Evolutionary conservation across 345 rosid species (phyloP).

Genomic region (Bruguiera sexangula): DNA sequence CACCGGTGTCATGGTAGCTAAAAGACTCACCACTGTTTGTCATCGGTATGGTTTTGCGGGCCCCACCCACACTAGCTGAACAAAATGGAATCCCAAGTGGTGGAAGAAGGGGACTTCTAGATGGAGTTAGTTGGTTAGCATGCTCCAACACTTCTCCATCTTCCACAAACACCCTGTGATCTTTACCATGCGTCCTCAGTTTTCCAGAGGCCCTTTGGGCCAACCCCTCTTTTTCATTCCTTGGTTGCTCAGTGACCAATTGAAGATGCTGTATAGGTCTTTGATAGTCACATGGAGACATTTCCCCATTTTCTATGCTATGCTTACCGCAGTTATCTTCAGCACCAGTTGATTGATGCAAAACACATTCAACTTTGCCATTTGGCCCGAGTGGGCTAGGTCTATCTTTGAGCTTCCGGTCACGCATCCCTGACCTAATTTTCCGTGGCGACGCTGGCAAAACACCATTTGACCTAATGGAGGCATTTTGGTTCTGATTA

Average conservation of each 20-base stretch:
- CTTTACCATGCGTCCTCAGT: slow-evolving; percentile 35
- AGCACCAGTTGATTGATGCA: slow-evolving; percentile 46
- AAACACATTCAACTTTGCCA: slow-evolving; percentile 64
- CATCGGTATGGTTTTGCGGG: slow-evolving; percentile 48
- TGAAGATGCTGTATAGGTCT: slow-evolving; percentile 53
- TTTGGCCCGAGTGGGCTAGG: slow-evolving; percentile 80
- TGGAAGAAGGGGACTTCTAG: slow-evolving; percentile 53
- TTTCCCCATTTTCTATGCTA: slow-evolving; percentile 57
- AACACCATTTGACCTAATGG: slow-evolving; percentile 77
- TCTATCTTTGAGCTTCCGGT: slow-evolving; percentile 64
- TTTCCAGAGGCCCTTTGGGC: slow-evolving; percentile 38
- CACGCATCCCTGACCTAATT: slow-evolving; percentile 62
- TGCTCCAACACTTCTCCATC: slow-evolving; percentile 58
- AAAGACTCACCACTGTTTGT: slow-evolving; percentile 34
- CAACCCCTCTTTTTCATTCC: slow-evolving; percentile 46
- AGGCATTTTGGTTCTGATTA: slow-evolving; percentile 53
- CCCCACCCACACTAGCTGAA: slow-evolving; percentile 63
- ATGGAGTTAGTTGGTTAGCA: slow-evolving; percentile 33
- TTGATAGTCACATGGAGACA: slow-evolving; percentile 58
- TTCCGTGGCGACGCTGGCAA: slow-evolving; percentile 62
- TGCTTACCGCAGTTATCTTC: slow-evolving; percentile 47
- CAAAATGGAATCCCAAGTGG: slow-evolving; percentile 80
- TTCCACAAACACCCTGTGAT: slow-evolving; percentile 38
- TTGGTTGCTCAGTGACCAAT: slow-evolving; percentile 46
- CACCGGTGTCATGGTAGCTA: slow-evolving; percentile 64